A percentile compares a stretch with the other conserved stretches of the same genome.
These are phyloP conservation scores for Myriosclerotinia duriaeana DNA, from an alignment of 2,329 filamentous ascomycete species.

Conservation along the genomic window DNA sequence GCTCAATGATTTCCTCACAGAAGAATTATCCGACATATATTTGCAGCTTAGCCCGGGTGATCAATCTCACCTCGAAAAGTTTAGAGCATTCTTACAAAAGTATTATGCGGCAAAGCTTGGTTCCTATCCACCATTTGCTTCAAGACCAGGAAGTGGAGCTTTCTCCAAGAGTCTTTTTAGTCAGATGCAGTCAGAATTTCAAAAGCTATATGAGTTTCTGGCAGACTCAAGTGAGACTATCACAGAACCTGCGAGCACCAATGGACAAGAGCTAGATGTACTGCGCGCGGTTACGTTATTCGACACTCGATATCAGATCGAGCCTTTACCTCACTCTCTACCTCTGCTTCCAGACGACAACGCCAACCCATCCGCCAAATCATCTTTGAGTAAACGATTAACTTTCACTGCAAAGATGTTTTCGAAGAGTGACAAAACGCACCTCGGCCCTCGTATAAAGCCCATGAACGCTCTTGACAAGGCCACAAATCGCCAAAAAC, in stretches of 20 bases:
- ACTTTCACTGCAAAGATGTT: conserved; percentile 36
- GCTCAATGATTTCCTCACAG: conserved; percentile 66
- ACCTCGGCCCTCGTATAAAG: conserved; percentile 50
- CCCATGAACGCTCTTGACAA: conserved; percentile 53
- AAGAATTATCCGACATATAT: conserved; percentile 65
- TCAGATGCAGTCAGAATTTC: conserved; percentile 68
- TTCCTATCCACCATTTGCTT: conserved; percentile 62
- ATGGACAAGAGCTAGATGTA: conserved; percentile 67
- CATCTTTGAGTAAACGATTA: conserved; percentile 10
- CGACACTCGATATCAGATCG: conserved; percentile 59
- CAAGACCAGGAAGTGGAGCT: conserved; percentile 41
- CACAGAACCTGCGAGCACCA: conserved; percentile 49
- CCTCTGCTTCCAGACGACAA: conserved; percentile 59
- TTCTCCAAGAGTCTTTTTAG: conserved; percentile 60
- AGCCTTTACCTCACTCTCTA: conserved; percentile 61
- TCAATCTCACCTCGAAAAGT: conserved; percentile 68
- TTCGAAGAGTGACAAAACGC: conserved; percentile 43
- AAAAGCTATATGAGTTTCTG: conserved; percentile 67
- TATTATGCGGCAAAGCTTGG: conserved; percentile 68
- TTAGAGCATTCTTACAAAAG: conserved; percentile 65
- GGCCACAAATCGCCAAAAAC: conserved; percentile 49
- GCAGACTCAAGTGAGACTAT: conserved; percentile 57
- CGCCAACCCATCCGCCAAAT: conserved; percentile 33
- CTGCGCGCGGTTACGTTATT: conserved; percentile 68
- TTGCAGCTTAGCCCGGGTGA: conserved; percentile 63